A percentile compares a stretch with the other conserved stretches of the same genome.
Evolutionary conservation across 2,329 filamentous ascomycete species (phyloP).

Genomic region (Verticillium nubilum): DNA sequence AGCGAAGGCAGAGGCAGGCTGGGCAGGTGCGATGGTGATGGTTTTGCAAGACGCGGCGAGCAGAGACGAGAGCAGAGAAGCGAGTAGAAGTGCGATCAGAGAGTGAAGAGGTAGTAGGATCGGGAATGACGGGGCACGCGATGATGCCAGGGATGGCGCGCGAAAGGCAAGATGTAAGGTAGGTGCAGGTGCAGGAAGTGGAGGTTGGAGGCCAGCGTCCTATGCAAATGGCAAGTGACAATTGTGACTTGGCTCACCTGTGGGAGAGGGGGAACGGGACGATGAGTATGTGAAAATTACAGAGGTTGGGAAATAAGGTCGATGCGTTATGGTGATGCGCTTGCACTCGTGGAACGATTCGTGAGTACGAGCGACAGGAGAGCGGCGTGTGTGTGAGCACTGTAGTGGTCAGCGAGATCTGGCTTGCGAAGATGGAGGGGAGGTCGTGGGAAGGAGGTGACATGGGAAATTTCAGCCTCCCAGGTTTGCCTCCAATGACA

Average conservation of each 20-base stretch:
- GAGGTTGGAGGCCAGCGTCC: neutral
- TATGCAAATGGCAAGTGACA: slow-evolving; percentile 1
- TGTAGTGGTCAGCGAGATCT: neutral
- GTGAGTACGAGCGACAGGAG: neutral
- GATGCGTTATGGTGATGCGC: neutral
- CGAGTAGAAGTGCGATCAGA: neutral
- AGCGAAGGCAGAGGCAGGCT: neutral
- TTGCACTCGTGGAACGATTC: neutral
- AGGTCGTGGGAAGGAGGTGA: neutral
- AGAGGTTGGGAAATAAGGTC: neutral
- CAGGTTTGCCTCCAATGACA: neutral
- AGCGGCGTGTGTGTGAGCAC: neutral
- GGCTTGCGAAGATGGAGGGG: neutral
- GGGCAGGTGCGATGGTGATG: neutral
- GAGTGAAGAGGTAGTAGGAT: neutral
- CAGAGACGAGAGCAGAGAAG: neutral
- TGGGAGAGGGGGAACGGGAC: neutral
- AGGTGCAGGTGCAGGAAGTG: neutral
- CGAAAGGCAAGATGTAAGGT: neutral
- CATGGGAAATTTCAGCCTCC: neutral
- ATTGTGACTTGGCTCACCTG: slow-evolving; percentile 1
- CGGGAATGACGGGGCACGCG: neutral
- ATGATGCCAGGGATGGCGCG: neutral
- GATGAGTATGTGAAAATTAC: neutral
- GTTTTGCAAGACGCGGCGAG: neutral